Conservation (phyloP, 176 grass and related monocot genomes). For the Hyparrhenia diplandra region DNA sequence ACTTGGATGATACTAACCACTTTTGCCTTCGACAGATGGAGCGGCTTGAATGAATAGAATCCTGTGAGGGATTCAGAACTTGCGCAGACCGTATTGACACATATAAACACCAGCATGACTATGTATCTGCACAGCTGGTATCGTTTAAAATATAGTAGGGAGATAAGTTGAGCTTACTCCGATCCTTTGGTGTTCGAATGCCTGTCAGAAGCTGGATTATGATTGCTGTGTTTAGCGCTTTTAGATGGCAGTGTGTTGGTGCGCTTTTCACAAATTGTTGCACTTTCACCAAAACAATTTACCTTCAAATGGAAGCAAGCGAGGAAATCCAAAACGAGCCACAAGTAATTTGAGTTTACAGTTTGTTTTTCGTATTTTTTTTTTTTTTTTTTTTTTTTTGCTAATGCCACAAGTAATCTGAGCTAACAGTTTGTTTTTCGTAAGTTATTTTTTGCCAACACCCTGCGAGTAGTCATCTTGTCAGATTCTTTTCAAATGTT, state of each 20-base stretch:
- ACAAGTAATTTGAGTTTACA: neutral
- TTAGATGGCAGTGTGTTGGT: neutral
- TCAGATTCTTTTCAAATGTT: too few species aligned
- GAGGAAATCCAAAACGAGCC: neutral
- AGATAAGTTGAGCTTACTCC: neutral
- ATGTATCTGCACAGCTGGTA: neutral
- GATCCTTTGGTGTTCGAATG: neutral
- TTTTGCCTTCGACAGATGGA: constrained; percentile 50
- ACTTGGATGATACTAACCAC: neutral
- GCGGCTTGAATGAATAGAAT: constrained; percentile 41
- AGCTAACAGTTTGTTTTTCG: neutral
- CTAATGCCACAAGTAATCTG: neutral
- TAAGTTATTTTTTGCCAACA: too few species aligned
- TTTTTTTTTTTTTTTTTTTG: neutral
- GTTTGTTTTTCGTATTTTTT: neutral
- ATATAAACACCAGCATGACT: neutral
- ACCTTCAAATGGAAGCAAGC: neutral
- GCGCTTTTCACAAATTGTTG: neutral
- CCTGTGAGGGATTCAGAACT: neutral
- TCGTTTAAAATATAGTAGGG: neutral
- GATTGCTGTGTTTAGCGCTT: neutral
- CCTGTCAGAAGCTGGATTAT: neutral
- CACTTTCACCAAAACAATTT: neutral
- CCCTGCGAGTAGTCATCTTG: too few species aligned
- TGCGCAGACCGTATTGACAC: neutral